Evolutionary conservation across 2,329 filamentous ascomycete species (phyloP).

Genomic region (Penicillium decumbens): DNA sequence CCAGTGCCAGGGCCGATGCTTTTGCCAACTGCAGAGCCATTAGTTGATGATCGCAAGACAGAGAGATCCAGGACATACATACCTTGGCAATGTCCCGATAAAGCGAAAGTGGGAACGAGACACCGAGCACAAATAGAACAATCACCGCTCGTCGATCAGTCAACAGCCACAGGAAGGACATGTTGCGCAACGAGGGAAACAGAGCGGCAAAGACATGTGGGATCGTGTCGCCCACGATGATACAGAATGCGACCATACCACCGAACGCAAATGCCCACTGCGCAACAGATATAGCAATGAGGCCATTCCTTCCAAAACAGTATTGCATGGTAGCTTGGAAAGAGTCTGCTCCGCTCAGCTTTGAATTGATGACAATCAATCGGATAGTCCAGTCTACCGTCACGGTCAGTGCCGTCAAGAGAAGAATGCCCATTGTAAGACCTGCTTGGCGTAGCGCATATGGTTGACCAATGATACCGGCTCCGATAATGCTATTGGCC

Average conservation of each 20-base stretch:
- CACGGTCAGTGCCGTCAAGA: conserved; percentile 74
- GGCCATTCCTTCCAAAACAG: conserved; percentile 82
- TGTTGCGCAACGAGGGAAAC: conserved; percentile 68
- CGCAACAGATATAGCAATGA: conserved; percentile 84
- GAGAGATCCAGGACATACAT: conserved; percentile 23
- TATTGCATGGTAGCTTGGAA: conserved; percentile 95
- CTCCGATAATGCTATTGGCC: conserved; percentile 94
- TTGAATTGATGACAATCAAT: conserved; percentile 95
- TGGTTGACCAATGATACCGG: conserved; percentile 74
- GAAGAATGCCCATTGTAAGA: conserved; percentile 69
- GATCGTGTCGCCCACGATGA: conserved; percentile 95
- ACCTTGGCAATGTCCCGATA: conserved; percentile 98
- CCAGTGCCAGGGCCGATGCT: conserved; percentile 84
- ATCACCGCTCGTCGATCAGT: conserved; percentile 80
- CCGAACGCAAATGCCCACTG: conserved; percentile 99
- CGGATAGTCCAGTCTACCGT: conserved; percentile 97
- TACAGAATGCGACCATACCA: conserved; percentile 96
- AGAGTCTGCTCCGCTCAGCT: conserved; percentile 85
- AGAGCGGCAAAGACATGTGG: conserved; percentile 80
- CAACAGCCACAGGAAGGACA: conserved; percentile 75
- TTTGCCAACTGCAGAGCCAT: conserved; percentile 67
- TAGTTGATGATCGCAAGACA: conserved; percentile 28
- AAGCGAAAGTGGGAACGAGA: conserved; percentile 86
- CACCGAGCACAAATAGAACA: conserved; percentile 74
- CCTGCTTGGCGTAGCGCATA: conserved; percentile 96